Conservation (phyloP, 495 filamentous ascomycete genomes). For the Penicillium goetzii region DNA sequence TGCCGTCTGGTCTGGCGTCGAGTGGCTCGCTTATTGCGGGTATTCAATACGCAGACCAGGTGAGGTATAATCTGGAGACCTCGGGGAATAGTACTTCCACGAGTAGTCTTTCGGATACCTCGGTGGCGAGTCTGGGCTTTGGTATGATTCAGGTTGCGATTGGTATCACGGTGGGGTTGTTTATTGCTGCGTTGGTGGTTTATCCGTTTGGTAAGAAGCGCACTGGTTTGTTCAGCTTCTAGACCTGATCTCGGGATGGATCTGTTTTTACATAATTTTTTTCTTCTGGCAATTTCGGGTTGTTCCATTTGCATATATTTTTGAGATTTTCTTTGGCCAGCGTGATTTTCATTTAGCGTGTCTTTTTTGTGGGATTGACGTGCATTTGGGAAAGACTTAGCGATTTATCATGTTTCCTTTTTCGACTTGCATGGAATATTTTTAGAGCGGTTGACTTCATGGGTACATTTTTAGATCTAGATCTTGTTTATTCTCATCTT, state of each 20-base stretch:
- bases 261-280: conserved; percentile 9
- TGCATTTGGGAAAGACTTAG: conserved; percentile 2
- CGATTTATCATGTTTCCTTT: not conserved
- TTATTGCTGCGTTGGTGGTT: conserved; percentile 79
- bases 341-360: not conserved
- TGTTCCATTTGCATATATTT: not conserved
- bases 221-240: conserved; percentile 88
- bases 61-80: conserved; percentile 56
- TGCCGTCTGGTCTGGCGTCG: conserved; percentile 86
- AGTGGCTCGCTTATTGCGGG: conserved; percentile 79
- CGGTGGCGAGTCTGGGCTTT: conserved; percentile 78
- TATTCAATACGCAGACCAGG: conserved; percentile 73
- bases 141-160: conserved; percentile 92
- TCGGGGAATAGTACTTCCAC: conserved; percentile 43
- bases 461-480: not conserved
- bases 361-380: not conserved
- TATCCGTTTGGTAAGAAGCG: conserved; percentile 90
- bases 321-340: not conserved
- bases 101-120: conserved; percentile 43
- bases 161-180: conserved; percentile 88
- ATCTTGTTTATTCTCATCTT: not conserved
- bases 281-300: not conserved
- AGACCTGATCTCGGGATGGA: conserved; percentile 15
- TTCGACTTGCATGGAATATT: conserved; percentile 2
- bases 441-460: not conserved